Conservation (phyloP, 2,329 filamentous ascomycete genomes). For the Teratosphaeria pseudoeucalypti region DNA sequence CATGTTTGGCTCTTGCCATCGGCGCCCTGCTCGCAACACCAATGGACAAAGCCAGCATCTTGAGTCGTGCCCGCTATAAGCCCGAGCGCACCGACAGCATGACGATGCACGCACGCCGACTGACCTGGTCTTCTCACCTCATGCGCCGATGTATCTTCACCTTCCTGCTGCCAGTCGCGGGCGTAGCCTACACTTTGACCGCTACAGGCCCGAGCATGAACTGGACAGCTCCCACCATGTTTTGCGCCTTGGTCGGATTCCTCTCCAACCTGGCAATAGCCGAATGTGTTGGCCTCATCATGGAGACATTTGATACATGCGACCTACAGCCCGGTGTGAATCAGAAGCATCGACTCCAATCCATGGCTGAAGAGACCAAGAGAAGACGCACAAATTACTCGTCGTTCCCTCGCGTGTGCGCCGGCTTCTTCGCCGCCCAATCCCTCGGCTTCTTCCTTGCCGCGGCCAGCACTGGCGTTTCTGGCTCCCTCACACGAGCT, state of each 20-base stretch:
- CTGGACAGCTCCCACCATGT: slow-evolving; percentile 53
- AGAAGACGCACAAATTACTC: slow-evolving; percentile 59
- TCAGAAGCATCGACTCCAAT: slow-evolving; percentile 36
- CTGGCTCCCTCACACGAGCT: slow-evolving; percentile 55
- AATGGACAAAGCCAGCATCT: slow-evolving; percentile 59
- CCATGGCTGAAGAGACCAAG: slow-evolving; percentile 32
- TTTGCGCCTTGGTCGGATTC: slow-evolving; percentile 58
- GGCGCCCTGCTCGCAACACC: slow-evolving; percentile 62
- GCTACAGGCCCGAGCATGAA: slow-evolving; percentile 52
- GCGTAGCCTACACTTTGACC: slow-evolving; percentile 56
- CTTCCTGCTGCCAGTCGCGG: slow-evolving; percentile 54
- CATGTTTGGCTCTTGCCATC: slow-evolving; percentile 55
- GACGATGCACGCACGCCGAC: slow-evolving; percentile 45
- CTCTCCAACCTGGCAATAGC: slow-evolving; percentile 62
- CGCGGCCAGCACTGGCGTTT: slow-evolving; percentile 56
- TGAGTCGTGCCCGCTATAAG: slow-evolving; percentile 53
- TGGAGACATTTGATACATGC: slow-evolving; percentile 74
- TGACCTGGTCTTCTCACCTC: slow-evolving; percentile 64
- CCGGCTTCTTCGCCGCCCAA: slow-evolving; percentile 62
- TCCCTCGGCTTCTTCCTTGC: slow-evolving; percentile 59
- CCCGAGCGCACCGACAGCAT: slow-evolving; percentile 54
- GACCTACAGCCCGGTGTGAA: slow-evolving; percentile 65
- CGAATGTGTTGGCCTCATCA: slow-evolving; percentile 66
- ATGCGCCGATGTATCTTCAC: slow-evolving; percentile 59
- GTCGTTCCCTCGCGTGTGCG: slow-evolving; percentile 61